A percentile compares a stretch with the other conserved stretches of the same genome.
Conservation (phyloP, 768 basidiomycete species). For the Panaeolus papilionaceus region DNA sequence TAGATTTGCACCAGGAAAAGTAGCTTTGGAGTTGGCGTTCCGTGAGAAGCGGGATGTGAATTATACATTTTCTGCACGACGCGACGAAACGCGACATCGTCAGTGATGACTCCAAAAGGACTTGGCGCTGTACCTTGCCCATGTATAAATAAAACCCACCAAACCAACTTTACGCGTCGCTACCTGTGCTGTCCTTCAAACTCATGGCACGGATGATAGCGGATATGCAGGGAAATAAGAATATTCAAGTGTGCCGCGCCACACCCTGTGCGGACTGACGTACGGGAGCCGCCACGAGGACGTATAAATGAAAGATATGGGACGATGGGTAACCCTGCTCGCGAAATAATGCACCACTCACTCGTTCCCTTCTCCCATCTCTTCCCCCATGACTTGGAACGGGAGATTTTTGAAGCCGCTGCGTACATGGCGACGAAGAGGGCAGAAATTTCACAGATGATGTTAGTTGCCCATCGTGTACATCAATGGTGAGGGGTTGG, state of each 20-base stretch:
- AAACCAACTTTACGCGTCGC: not conserved
- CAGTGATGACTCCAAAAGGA: not conserved
- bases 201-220: slow-evolving; percentile 7
- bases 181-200: not conserved
- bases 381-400: slow-evolving; percentile 12
- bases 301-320: slow-evolving; percentile 10
- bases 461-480: slow-evolving; percentile 23
- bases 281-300: not conserved
- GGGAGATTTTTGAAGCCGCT: slow-evolving; percentile 15
- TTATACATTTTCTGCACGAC: not conserved
- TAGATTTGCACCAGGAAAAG: slow-evolving; percentile 3
- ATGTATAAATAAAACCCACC: not conserved
- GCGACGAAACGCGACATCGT: slow-evolving; percentile 4
- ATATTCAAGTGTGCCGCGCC: not conserved
- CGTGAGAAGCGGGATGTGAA: slow-evolving; percentile 8
- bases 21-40: slow-evolving; percentile 6
- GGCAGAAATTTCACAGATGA: slow-evolving; percentile 12
- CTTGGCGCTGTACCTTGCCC: not conserved
- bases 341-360: not conserved
- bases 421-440: slow-evolving; percentile 1
- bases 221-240: not conserved
- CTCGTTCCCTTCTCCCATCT: not conserved
- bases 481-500: slow-evolving; percentile 21
- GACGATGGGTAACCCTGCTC: not conserved
- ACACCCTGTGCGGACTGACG: slow-evolving; percentile 2